phyloP scores from a whole-genome alignment of 2,329 filamentous ascomycete genomes.

The Paecilomyces dactylethromorphus region DNA sequence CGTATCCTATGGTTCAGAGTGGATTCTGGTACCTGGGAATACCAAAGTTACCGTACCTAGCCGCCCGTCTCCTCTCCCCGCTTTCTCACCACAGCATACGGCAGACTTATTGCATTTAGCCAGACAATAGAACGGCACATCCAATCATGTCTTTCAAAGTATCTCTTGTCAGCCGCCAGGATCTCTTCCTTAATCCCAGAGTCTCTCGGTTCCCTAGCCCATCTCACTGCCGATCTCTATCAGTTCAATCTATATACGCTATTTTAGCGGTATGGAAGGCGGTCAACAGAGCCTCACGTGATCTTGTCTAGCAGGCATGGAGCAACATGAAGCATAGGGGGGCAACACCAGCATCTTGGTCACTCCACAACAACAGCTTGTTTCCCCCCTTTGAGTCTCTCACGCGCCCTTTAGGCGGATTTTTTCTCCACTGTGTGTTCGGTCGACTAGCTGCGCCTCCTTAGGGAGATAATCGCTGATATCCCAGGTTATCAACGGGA shows the following conservation, averaged over 20 bases:
- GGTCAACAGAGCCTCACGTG: background rate
- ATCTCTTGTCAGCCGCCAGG: background rate
- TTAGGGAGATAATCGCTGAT: conserved; percentile 1
- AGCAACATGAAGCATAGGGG: conserved; percentile 1
- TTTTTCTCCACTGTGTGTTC: background rate
- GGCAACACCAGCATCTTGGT: conserved; percentile 2
- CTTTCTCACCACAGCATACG: background rate
- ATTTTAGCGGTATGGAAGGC: conserved; percentile 2
- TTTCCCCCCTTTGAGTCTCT: background rate
- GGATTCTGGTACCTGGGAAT: background rate
- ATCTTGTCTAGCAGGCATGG: background rate
- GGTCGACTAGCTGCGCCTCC: background rate
- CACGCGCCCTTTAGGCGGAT: background rate
- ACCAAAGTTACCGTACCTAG: background rate
- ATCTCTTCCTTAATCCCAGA: background rate
- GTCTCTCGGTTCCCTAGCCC: background rate
- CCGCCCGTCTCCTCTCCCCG: conserved; percentile 3
- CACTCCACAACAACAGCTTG: conserved; percentile 1
- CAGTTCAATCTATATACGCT: conserved; percentile 1
- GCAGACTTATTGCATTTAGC: background rate
- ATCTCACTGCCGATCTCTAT: background rate
- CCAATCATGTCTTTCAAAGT: background rate
- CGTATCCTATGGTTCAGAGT: background rate
- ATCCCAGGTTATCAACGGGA: conserved; percentile 1
- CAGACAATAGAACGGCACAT: background rate